phyloP scores from a whole-genome alignment of 306 rosid species.

The Arachis stenosperma region DNA sequence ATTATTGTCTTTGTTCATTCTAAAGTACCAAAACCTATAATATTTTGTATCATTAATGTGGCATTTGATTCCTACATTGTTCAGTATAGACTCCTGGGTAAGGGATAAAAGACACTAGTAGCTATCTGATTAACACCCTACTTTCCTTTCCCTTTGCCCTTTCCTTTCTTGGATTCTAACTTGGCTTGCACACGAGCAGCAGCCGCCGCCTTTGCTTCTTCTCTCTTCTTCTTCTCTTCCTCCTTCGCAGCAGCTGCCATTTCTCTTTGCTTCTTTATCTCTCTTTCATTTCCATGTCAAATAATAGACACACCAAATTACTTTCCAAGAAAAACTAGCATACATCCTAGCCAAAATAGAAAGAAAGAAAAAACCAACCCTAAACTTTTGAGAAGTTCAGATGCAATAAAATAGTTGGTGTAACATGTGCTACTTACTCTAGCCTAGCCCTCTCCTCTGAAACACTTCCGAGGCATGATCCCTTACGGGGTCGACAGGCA shows the following conservation, averaged over 20 bases:
- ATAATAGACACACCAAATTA: constrained; percentile 28
- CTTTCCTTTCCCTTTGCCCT: constrained; percentile 89
- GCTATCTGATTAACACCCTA: constrained; percentile 38
- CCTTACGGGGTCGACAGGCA: constrained; percentile 91
- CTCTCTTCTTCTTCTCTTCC: constrained; percentile 90
- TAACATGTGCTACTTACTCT: constrained; percentile 60
- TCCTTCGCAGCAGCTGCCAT: constrained; percentile 79
- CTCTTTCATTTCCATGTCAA: constrained; percentile 45
- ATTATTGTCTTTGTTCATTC: neutral
- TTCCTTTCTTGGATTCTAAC: constrained; percentile 89
- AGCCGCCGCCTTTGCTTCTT: constrained; percentile 90
- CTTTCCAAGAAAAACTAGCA: neutral
- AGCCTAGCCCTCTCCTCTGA: constrained; percentile 97
- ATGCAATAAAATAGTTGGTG: neutral
- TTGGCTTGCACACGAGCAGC: constrained; percentile 94
- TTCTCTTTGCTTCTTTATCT: constrained; percentile 96
- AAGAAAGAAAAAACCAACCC: neutral
- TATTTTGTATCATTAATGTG: neutral
- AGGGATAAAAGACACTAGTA: neutral
- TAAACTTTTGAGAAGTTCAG: neutral
- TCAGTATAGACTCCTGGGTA: neutral
- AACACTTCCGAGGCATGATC: constrained; percentile 80
- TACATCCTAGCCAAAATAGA: neutral
- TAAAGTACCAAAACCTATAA: neutral
- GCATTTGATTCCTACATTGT: neutral